These are phyloP conservation scores for Astrephomene gubernaculifera DNA, from an alignment of 139 green algal genomes.

Conservation along the genomic window DNA sequence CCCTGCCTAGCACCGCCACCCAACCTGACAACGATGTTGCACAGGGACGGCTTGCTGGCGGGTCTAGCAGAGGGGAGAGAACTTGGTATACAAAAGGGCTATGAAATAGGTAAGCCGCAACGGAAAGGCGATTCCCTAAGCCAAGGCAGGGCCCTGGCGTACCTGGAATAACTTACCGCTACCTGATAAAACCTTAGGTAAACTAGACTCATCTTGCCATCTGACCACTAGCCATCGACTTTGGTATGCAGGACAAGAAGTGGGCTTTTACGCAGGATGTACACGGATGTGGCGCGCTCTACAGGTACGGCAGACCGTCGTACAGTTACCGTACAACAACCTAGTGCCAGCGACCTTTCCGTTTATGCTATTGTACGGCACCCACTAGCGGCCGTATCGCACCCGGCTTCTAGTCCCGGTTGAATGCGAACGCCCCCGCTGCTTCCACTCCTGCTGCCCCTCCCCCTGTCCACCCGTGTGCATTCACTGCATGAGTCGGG, in stretches of 20 bases:
- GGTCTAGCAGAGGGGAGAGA: slow-evolving; percentile 69
- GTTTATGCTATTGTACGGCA: not conserved
- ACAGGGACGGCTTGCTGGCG: slow-evolving; percentile 61
- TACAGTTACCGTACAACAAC: slow-evolving; percentile 10
- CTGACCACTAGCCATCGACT: too few relatives aligned
- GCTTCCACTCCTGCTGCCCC: too few relatives aligned
- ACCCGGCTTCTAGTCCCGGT: not conserved
- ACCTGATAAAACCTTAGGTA: not conserved
- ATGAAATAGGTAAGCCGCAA: slow-evolving; percentile 68
- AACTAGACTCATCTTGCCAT: too few relatives aligned
- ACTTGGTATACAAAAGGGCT: slow-evolving; percentile 82
- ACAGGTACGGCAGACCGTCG: not conserved
- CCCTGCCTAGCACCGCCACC: not conserved
- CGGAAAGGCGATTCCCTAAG: not conserved
- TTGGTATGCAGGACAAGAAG: slow-evolving; percentile 74
- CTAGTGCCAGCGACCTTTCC: not conserved
- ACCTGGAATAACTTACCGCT: not conserved
- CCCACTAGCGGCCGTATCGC: not conserved
- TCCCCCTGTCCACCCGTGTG: not conserved
- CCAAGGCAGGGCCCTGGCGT: not conserved
- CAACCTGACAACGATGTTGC: not conserved
- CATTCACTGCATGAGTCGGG: not conserved
- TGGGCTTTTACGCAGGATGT: slow-evolving; percentile 75
- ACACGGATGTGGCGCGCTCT: slow-evolving; percentile 4
- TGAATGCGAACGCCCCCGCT: not conserved